phyloP scores from a whole-genome alignment of 108 stramenopile genomes.

The Mayamaea pseudoterrestris region DNA sequence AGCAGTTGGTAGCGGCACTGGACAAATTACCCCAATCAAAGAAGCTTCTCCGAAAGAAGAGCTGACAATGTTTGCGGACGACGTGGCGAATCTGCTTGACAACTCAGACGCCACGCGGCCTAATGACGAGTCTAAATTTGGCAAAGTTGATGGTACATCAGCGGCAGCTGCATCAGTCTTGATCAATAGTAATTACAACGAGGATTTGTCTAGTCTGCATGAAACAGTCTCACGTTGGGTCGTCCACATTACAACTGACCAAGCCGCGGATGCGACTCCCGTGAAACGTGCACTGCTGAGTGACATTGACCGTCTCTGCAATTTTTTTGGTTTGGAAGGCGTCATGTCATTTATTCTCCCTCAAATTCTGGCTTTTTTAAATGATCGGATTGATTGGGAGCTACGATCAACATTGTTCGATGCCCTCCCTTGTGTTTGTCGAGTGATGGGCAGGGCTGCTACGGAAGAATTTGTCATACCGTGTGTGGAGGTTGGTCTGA shows the following conservation, averaged over 20 bases:
- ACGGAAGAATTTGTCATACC: slow-evolving; percentile 91
- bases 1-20: slow-evolving; percentile 48
- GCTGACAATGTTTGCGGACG: slow-evolving; percentile 29
- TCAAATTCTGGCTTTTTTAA: slow-evolving; percentile 85
- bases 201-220: slow-evolving; percentile 63
- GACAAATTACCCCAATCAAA: not conserved
- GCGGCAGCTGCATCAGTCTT: slow-evolving; percentile 17
- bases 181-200: slow-evolving; percentile 55
- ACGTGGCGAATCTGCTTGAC: slow-evolving; percentile 29
- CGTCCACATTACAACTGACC: slow-evolving; percentile 76
- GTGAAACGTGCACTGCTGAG: slow-evolving; percentile 72
- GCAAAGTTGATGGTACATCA: slow-evolving; percentile 9
- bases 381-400: slow-evolving; percentile 90
- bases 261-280: slow-evolving; percentile 69
- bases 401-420: slow-evolving; percentile 83
- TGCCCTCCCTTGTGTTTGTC: slow-evolving; percentile 79
- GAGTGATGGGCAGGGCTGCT: slow-evolving; percentile 80
- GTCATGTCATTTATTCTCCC: slow-evolving; percentile 83
- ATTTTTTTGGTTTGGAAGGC: slow-evolving; percentile 87
- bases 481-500: slow-evolving; percentile 86
- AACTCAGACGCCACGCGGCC: not conserved
- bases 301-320: slow-evolving; percentile 75
- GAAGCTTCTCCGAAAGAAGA: not conserved
- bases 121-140: slow-evolving; percentile 2
- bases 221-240: slow-evolving; percentile 80